A percentile compares a stretch with the other conserved stretches of the same genome.
These are phyloP conservation scores for Aspergillus tanneri DNA, from an alignment of 2,329 filamentous ascomycete genomes.

Conservation along the genomic window DNA sequence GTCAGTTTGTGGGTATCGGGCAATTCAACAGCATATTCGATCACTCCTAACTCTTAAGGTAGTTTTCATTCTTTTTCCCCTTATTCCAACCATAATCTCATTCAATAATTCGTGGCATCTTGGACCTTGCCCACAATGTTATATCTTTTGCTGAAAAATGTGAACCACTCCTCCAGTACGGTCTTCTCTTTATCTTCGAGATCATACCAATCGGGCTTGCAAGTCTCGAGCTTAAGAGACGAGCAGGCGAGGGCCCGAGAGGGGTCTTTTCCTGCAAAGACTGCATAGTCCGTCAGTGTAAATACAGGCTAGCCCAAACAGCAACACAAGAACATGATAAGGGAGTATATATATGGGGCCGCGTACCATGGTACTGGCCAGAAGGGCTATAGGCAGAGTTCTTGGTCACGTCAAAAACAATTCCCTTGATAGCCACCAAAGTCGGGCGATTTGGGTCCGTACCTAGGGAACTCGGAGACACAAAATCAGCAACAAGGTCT, in stretches of 20 bases:
- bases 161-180: conserved; percentile 86
- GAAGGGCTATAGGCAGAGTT: conserved; percentile 83
- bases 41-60: too few species aligned
- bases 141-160: conserved; percentile 95
- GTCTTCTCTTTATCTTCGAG: conserved; percentile 81
- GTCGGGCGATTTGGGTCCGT: conserved; percentile 51
- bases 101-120: conserved; percentile 38
- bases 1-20: too few species aligned
- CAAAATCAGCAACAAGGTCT: too few species aligned
- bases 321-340: neutral
- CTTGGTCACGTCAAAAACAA: conserved; percentile 88
- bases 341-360: neutral
- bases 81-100: conserved; percentile 16
- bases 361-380: conserved; percentile 79
- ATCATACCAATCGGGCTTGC: conserved; percentile 76
- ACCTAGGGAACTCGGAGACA: too few species aligned
- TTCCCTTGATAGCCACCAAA: conserved; percentile 72
- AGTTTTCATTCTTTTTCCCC: neutral
- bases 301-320: neutral
- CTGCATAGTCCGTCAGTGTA: conserved; percentile 48
- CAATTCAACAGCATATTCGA: too few species aligned
- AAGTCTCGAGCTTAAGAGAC: conserved; percentile 82
- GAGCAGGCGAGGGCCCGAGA: conserved; percentile 87
- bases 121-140: conserved; percentile 63
- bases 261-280: conserved; percentile 93